phyloP scores from a whole-genome alignment of 2,329 filamentous ascomycete genomes.

The Penicillium decumbens region DNA sequence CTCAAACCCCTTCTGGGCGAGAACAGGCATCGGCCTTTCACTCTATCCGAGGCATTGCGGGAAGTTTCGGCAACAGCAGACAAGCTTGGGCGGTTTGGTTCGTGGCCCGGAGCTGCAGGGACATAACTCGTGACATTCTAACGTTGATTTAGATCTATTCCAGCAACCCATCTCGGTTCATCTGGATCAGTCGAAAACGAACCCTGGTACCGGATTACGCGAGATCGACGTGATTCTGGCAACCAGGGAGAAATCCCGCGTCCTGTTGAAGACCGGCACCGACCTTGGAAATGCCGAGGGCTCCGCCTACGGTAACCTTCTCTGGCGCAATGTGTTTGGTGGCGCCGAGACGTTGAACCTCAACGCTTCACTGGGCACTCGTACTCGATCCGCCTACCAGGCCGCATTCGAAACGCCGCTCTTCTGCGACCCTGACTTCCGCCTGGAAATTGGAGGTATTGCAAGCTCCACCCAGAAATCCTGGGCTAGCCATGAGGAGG shows the following conservation, averaged over 20 bases:
- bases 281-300: slow-evolving; percentile 92
- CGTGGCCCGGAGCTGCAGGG: slow-evolving; percentile 18
- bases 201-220: slow-evolving; percentile 58
- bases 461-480: slow-evolving; percentile 81
- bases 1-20: slow-evolving; percentile 71
- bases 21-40: slow-evolving; percentile 64
- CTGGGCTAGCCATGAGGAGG: slow-evolving; percentile 93
- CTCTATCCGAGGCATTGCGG: slow-evolving; percentile 70
- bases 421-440: slow-evolving; percentile 74
- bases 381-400: slow-evolving; percentile 87
- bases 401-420: slow-evolving; percentile 79
- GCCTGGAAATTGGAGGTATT: slow-evolving; percentile 72
- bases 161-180: slow-evolving; percentile 76
- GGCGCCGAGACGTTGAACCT: slow-evolving; percentile 85
- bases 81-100: slow-evolving; percentile 78
- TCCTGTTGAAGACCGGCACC: slow-evolving; percentile 89
- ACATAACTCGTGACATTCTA: slow-evolving; percentile 8
- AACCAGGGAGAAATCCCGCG: slow-evolving; percentile 71
- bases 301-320: slow-evolving; percentile 81
- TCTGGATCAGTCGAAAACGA: slow-evolving; percentile 70
- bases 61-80: slow-evolving; percentile 66
- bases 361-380: slow-evolving; percentile 81
- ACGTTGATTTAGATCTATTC: slow-evolving; percentile 65
- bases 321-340: slow-evolving; percentile 88
- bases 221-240: slow-evolving; percentile 78